phyloP scores from a whole-genome alignment of 176 grass and related monocot species.

The Musa troglodytarum region DNA sequence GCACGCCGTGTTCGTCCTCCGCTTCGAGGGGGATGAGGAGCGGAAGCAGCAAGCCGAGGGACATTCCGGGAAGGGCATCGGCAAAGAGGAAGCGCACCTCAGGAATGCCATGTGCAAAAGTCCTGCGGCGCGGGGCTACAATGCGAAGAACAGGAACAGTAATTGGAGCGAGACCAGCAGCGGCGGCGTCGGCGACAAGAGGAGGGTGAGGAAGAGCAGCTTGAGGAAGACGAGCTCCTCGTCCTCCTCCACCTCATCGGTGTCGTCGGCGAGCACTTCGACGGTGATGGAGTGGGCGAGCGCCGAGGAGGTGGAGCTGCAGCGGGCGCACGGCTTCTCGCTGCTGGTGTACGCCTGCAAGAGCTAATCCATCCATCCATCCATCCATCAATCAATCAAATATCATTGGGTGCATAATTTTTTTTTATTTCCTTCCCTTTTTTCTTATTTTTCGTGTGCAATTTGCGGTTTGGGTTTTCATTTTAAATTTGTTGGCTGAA shows the following conservation, averaged over 20 bases:
- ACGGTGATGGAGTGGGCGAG: conserved; percentile 85
- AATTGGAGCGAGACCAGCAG: conserved; percentile 11
- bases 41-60: background rate
- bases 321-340: conserved; percentile 49
- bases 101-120: background rate
- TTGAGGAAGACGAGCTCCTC: conserved; percentile 54
- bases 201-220: conserved; percentile 23
- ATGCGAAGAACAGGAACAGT: background rate
- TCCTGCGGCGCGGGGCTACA: background rate
- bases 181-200: conserved; percentile 23
- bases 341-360: conserved; percentile 78
- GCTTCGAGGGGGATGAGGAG: background rate
- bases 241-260: conserved; percentile 53
- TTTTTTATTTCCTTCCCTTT: background rate
- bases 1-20: conserved; percentile 18
- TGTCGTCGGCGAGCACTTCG: conserved; percentile 54
- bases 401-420: background rate
- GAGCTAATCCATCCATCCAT: conserved; percentile 20
- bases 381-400: no score
- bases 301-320: conserved; percentile 63
- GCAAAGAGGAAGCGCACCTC: conserved; percentile 22
- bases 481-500: background rate
- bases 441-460: background rate
- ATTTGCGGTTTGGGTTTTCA: background rate
- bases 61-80: background rate